Evolutionary conservation across 331 rosid genomes (phyloP), one percentile per base, ranked within the genome.

Genomic region (Erythrophleum ivorense): DNA sequence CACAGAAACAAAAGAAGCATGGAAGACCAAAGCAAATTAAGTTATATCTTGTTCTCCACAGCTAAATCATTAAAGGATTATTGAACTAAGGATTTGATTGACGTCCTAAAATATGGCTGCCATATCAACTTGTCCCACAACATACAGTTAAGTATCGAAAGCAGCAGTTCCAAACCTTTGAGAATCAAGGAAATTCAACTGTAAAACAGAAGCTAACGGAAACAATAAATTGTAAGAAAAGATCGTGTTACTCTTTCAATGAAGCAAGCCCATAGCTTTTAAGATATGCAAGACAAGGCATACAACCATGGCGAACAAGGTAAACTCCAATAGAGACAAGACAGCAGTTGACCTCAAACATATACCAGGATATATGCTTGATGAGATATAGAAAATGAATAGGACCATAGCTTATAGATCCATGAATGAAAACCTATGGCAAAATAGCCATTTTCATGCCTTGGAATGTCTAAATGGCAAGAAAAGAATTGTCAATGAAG

Each of bases 261-360:
- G 3, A 76, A 68, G 43, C 65, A 40, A 49, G 72, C 10, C 19
- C 7, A 10, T 48, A 18, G 43, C 5, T 14, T 48, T 24, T 9
- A 48, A 69, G 10, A n/a, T 46, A 59, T 19, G 62, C 73, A 76
- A 18, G 67, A 58, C 38, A 82, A 7, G 21, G 13, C 41, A 76
- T 6, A 63, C 73, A 76, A 59, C 18, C 24, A 57, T 38, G 73
- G 49, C 45, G 46, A 68, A 57, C 62, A 41, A 65, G 58, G 71
- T 12, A 33, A 64, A 64, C 12, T 14, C 34, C 12, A 33, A 34
- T 64, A 18, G 16, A 49, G 10, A 64, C 70, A 38, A 21, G 5
- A 16, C 13, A 66, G 15, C 29, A 36, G 7, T 7, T 13, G 63
- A 24, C 34, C 34, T n/a, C 18, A 9, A 57, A n/a, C 18, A 29